Percentiles rank a stretch among this genome's conserved stretches.
phyloP scores from a whole-genome alignment of 257 asterid genomes.

The Ophiorrhiza pumila region DNA sequence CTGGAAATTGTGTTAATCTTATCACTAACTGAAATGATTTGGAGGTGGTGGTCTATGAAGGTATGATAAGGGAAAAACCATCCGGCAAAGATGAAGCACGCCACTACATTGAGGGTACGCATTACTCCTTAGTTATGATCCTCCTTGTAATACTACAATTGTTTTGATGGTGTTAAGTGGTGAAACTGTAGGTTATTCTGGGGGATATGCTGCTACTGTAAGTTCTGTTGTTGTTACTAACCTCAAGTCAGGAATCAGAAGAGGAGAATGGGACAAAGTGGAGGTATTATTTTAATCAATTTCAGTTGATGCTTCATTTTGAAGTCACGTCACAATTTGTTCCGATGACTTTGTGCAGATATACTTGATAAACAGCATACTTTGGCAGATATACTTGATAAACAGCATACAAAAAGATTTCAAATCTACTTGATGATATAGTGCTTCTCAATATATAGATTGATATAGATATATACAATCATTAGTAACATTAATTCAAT shows the following conservation, averaged over 20 bases:
- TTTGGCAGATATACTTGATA: neutral
- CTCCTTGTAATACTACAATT: slow-evolving; percentile 10
- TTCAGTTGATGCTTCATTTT: neutral
- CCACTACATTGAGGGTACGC: slow-evolving; percentile 64
- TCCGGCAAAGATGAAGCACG: slow-evolving; percentile 88
- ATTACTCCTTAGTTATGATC: slow-evolving; percentile 2
- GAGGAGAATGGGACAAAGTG: slow-evolving; percentile 88
- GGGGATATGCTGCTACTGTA: slow-evolving; percentile 66
- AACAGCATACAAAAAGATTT: neutral
- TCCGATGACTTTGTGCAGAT: neutral
- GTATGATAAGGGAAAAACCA: slow-evolving; percentile 87
- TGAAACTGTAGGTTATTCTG: slow-evolving; percentile 60
- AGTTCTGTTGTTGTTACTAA: slow-evolving; percentile 87
- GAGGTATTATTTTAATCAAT: slow-evolving; percentile 51
- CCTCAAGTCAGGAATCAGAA: slow-evolving; percentile 63
- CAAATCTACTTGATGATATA: neutral
- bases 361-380: neutral
- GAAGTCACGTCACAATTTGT: neutral
- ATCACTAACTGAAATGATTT: slow-evolving; percentile 42
- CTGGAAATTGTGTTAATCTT: slow-evolving; percentile 23
- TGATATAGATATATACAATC: neutral
- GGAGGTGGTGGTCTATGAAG: slow-evolving; percentile 99
- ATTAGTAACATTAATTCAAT: neutral
- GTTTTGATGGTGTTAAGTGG: slow-evolving; percentile 20
- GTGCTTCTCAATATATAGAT: too few species aligned